Percentiles rank a stretch among this genome's conserved stretches.
These are phyloP conservation scores for Infundibulicybe gibba DNA, from an alignment of 768 basidiomycete genomes.

Conservation along the genomic window DNA sequence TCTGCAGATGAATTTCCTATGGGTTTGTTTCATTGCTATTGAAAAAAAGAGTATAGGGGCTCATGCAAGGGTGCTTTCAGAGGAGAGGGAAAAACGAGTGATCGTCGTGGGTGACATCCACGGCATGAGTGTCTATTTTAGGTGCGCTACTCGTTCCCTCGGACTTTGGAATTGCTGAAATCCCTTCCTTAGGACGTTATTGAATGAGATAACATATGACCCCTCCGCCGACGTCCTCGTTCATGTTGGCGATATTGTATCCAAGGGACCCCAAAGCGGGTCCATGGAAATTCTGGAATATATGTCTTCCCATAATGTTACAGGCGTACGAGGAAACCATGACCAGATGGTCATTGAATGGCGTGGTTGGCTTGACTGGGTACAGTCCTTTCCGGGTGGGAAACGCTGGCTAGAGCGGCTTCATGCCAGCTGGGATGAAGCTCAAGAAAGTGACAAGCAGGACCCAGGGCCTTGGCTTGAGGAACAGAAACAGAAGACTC, in stretches of 20 bases:
- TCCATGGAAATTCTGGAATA: conserved; percentile 63
- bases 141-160: conserved; percentile 37
- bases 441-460: conserved; percentile 27
- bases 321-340: conserved; percentile 91
- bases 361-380: conserved; percentile 85
- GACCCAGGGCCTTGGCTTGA: conserved; percentile 27
- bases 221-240: conserved; percentile 64
- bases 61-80: conserved; percentile 24
- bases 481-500: conserved; percentile 18
- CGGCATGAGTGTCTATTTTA: conserved; percentile 67
- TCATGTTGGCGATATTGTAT: conserved; percentile 79
- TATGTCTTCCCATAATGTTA: conserved; percentile 59
- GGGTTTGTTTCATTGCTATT: conserved; percentile 28
- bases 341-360: conserved; percentile 91
- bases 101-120: conserved; percentile 89
- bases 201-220: conserved; percentile 58
- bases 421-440: conserved; percentile 38
- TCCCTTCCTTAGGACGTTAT: conserved; percentile 45
- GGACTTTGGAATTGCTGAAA: too few relatives aligned
- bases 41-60: background rate
- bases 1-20: conserved; percentile 45
- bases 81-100: conserved; percentile 48
- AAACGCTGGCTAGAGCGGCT: conserved; percentile 52
- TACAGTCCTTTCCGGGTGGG: conserved; percentile 42
- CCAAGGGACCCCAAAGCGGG: conserved; percentile 61